Conservation (phyloP, 2,329 filamentous ascomycete species). For the Aspergillus sp. region DNA sequence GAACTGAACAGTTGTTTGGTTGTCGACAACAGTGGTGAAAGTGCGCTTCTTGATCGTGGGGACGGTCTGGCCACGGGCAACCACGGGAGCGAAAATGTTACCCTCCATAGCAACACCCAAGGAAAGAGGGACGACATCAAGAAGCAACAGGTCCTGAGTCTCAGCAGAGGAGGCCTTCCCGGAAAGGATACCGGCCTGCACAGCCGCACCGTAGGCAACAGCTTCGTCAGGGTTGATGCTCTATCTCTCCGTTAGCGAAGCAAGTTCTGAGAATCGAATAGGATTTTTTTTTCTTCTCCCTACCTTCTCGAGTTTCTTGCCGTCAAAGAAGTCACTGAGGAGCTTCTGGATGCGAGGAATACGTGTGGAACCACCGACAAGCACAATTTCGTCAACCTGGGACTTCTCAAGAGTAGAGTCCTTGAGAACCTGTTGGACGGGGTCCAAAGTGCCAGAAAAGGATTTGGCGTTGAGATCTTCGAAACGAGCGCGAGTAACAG, state of each 20-base stretch:
- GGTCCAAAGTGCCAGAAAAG: conserved; percentile 87
- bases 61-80: conserved; percentile 68
- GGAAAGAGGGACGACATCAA: conserved; percentile 93
- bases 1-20: conserved; percentile 79
- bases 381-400: conserved; percentile 94
- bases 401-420: conserved; percentile 81
- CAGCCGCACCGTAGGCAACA: conserved; percentile 95
- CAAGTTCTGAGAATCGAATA: neutral
- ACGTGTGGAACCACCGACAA: conserved; percentile 98
- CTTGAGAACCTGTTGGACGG: conserved; percentile 93
- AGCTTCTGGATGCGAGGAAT: conserved; percentile 99
- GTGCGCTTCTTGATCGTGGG: conserved; percentile 77
- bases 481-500: conserved; percentile 97
- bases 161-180: conserved; percentile 96
- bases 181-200: conserved; percentile 97
- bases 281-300: conserved; percentile 1
- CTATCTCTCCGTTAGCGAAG: conserved; percentile 11
- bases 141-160: conserved; percentile 84
- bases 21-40: conserved; percentile 65
- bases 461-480: conserved; percentile 96
- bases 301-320: conserved; percentile 98
- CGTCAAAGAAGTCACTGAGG: conserved; percentile 96
- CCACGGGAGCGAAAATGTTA: conserved; percentile 95
- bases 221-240: conserved; percentile 99
- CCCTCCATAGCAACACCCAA: conserved; percentile 99